A percentile compares a stretch with the other conserved stretches of the same genome.
Conservation (phyloP, 345 rosid genomes). For the Moricandia moricandioides region DNA sequence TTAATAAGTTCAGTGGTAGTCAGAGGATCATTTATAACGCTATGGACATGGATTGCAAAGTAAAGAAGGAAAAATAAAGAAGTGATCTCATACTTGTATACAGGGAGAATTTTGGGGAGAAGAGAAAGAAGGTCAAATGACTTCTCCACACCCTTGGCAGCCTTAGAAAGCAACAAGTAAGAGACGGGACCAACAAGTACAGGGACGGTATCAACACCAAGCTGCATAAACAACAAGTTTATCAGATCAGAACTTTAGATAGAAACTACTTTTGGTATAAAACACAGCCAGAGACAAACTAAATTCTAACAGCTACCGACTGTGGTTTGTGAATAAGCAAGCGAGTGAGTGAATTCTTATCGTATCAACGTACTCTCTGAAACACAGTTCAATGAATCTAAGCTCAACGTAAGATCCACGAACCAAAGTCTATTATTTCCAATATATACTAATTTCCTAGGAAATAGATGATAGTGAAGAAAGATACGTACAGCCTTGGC, state of each 20-base stretch:
- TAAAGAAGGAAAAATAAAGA: neutral
- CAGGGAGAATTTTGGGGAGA: conserved; percentile 69
- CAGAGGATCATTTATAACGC: neutral
- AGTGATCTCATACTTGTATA: conserved; percentile 69
- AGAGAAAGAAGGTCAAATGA: conserved; percentile 82
- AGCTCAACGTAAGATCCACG: neutral
- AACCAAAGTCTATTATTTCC: neutral
- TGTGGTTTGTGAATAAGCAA: neutral
- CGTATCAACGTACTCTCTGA: neutral
- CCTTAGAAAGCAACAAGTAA: conserved; percentile 87
- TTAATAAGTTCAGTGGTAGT: conserved; percentile 7
- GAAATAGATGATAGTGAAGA: conserved; percentile 10
- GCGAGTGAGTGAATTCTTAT: neutral
- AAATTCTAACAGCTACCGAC: neutral
- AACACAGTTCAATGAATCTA: neutral
- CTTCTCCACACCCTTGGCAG: conserved; percentile 93
- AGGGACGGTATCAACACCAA: conserved; percentile 91
- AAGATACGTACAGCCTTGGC: conserved; percentile 74
- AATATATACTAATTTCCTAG: neutral
- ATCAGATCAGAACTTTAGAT: conserved; percentile 6
- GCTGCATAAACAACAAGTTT: conserved; percentile 45
- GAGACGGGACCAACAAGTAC: conserved; percentile 94
- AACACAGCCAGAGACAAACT: neutral
- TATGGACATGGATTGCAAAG: neutral
- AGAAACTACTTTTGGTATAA: neutral